Conservation (phyloP, 106 monocot genomes). For the Chionographis japonica region DNA sequence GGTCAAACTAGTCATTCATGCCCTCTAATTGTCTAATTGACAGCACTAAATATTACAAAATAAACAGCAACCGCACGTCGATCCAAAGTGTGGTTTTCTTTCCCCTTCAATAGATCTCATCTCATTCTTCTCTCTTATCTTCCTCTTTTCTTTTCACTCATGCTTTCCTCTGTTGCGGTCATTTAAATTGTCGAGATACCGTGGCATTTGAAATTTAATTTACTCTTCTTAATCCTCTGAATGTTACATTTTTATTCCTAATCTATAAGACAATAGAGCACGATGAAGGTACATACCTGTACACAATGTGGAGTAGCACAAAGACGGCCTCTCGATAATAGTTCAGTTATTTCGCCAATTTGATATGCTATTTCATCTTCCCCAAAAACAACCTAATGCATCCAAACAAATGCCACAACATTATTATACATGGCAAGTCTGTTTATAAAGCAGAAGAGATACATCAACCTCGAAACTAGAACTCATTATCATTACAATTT, state of each 20-base stretch:
- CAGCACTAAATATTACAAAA: no score
- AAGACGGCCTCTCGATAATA: conserved; percentile 55
- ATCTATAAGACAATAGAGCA: background rate
- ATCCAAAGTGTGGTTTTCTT: no score
- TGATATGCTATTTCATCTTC: conserved; percentile 86
- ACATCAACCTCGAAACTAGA: background rate
- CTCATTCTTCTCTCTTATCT: no score
- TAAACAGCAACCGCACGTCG: no score
- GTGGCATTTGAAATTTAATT: no score
- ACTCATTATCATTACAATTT: no score
- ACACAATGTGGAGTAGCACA: conserved; percentile 90
- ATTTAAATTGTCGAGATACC: no score
- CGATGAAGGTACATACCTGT: conserved; percentile 23
- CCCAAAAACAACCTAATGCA: conserved; percentile 49
- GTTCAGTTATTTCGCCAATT: conserved; percentile 86
- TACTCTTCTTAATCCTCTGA: background rate
- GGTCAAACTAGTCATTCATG: no score
- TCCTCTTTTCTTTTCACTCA: no score
- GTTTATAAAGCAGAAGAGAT: background rate
- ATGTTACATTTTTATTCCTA: background rate
- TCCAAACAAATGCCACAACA: background rate
- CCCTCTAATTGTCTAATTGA: no score
- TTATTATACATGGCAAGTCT: background rate
- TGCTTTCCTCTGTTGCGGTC: no score
- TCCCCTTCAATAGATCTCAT: no score